phyloP scores from a whole-genome alignment of 805 yeast species.

The Phaffomyces opuntiae region DNA sequence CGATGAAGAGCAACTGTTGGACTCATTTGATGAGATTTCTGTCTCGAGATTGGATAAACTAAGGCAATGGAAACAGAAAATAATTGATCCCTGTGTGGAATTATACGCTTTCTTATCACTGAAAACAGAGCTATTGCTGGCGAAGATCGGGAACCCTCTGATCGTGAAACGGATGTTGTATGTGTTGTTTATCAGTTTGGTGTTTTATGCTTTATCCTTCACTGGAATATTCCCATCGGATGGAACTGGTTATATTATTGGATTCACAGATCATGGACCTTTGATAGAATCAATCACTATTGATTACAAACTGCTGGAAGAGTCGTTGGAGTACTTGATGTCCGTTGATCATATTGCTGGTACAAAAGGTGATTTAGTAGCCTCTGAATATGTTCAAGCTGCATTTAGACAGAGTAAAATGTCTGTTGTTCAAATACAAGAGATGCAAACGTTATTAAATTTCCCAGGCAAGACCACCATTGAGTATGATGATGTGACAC shows the following conservation, averaged over 20 bases:
- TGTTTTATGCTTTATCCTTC: conserved; percentile 51
- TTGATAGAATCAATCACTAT: conserved; percentile 47
- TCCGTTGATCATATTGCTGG: conserved; percentile 77
- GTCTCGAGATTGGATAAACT: conserved; percentile 3
- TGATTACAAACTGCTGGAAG: conserved; percentile 34
- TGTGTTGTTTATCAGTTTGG: conserved; percentile 53
- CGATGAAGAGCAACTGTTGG: conserved; percentile 1
- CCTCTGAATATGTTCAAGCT: conserved; percentile 58
- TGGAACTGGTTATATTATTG: conserved; percentile 28
- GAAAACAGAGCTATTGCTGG: conserved; percentile 49
- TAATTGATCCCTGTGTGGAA: conserved; percentile 43
- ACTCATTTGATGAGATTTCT: neutral
- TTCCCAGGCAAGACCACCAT: conserved; percentile 44
- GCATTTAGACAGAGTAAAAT: conserved; percentile 55
- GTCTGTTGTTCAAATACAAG: conserved; percentile 40
- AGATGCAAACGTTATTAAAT: conserved; percentile 51
- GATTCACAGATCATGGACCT: conserved; percentile 53
- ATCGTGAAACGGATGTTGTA: conserved; percentile 73
- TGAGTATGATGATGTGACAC: conserved; percentile 20
- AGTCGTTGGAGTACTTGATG: conserved; percentile 19
- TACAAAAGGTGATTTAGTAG: conserved; percentile 72
- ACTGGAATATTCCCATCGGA: conserved; percentile 47
- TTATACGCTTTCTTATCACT: conserved; percentile 26
- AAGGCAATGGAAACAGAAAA: conserved; percentile 10
- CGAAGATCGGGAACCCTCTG: conserved; percentile 77